These are phyloP conservation scores for Graphiopsis chlorocephala DNA, from an alignment of 2,329 filamentous ascomycete genomes.

Conservation along the genomic window DNA sequence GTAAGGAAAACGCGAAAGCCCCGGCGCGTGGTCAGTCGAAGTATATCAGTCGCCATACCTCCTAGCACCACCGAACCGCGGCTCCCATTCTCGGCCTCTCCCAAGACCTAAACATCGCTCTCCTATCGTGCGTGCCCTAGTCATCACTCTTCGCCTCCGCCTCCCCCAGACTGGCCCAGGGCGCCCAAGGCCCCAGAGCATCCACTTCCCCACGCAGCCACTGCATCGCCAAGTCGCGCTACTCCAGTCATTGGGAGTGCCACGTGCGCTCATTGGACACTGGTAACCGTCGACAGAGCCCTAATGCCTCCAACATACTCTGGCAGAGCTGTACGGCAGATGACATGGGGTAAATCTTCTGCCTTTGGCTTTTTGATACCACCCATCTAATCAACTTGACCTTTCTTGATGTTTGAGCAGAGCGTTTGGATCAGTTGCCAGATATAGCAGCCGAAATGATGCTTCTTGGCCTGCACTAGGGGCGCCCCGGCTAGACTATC, in stretches of 20 bases:
- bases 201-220: background rate
- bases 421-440: background rate
- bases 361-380: background rate
- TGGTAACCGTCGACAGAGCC: background rate
- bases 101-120: background rate
- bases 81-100: background rate
- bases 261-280: background rate
- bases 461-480: constrained; percentile 5
- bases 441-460: constrained; percentile 7
- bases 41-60: background rate
- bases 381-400: background rate
- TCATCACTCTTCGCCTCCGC: background rate
- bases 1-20: background rate
- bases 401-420: background rate
- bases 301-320: background rate
- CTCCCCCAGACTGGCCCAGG: background rate
- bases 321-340: background rate
- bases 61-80: background rate
- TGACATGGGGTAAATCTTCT: background rate
- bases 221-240: background rate
- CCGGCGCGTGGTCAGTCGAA: background rate
- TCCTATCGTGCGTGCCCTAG: background rate
- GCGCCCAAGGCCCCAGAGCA: background rate
- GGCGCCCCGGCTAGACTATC: background rate
- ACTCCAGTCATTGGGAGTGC: background rate